Evolutionary conservation across 345 rosid species (phyloP).

Genomic region (Brassica incana): DNA sequence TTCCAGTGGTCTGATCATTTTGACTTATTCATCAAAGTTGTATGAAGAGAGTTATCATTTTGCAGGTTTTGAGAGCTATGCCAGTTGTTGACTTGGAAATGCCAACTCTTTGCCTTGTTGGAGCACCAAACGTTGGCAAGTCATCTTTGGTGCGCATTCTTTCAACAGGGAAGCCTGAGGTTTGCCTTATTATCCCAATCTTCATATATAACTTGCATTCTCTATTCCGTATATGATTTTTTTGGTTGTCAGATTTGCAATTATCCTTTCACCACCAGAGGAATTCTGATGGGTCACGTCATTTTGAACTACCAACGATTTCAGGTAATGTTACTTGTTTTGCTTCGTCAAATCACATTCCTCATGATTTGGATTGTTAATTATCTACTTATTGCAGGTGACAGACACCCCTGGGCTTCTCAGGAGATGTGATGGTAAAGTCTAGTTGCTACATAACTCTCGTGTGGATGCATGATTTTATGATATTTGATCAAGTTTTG

Average conservation of each 20-base stretch:
- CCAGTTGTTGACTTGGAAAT: conserved; percentile 89
- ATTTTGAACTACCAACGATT: conserved; percentile 57
- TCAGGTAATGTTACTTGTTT: conserved; percentile 56
- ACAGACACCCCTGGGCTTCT: conserved; percentile 97
- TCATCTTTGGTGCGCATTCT: conserved; percentile 89
- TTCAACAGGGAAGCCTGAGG: conserved; percentile 97
- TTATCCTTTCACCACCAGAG: conserved; percentile 96
- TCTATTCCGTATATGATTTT: conserved; percentile 8
- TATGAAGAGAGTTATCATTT: conserved; percentile 17
- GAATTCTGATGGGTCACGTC: conserved; percentile 95
- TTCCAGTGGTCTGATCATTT: not conserved
- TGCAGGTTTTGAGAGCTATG: conserved; percentile 89
- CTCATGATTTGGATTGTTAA: conserved; percentile 16
- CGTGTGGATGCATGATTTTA: not conserved
- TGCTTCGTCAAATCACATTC: conserved; percentile 5
- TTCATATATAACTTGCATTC: too few relatives aligned
- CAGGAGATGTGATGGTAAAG: conserved; percentile 79
- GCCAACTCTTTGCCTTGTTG: conserved; percentile 98
- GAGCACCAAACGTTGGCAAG: conserved; percentile 97
- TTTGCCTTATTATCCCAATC: conserved; percentile 29
- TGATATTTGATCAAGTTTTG: not conserved
- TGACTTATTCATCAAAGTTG: not conserved
- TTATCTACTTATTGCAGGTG: conserved; percentile 51
- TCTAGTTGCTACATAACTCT: too few relatives aligned
- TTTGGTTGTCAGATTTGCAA: conserved; percentile 69